phyloP scores from a whole-genome alignment of 1,284 basidiomycete species.

The Cystobasidium sp. region DNA sequence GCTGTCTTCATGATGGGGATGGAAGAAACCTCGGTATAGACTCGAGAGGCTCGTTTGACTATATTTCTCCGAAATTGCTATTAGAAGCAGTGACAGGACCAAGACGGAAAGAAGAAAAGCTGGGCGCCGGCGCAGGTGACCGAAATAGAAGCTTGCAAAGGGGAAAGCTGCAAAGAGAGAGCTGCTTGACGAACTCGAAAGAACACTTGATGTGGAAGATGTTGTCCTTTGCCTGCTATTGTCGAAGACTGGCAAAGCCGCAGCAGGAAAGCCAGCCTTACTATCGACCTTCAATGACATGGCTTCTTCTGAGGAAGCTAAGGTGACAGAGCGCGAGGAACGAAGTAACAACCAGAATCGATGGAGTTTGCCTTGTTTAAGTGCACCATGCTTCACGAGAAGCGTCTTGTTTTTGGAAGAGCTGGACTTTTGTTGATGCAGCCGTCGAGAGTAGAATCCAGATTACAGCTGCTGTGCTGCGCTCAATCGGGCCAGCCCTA shows the following conservation, averaged over 20 bases:
- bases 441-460: not conserved
- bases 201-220: conserved; percentile 6
- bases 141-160: conserved; percentile 20
- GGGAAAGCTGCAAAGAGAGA: not conserved
- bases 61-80: not conserved
- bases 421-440: not conserved
- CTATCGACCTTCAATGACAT: not conserved
- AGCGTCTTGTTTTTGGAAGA: too few species aligned
- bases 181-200: conserved; percentile 4
- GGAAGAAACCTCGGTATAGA: too few species aligned
- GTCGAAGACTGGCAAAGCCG: not conserved
- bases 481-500: not conserved
- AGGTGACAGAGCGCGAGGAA: not conserved
- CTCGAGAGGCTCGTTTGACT: not conserved
- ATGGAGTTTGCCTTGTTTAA: too few species aligned
- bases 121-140: conserved; percentile 10
- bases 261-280: not conserved
- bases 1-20: too few species aligned
- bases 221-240: not conserved
- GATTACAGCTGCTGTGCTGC: not conserved
- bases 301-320: not conserved
- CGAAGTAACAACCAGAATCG: not conserved
- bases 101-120: conserved; percentile 17
- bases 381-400: too few species aligned
- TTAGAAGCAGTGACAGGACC: not conserved